Conservation (phyloP, 805 yeast genomes). For the Cyberlindnera mycetangii region DNA sequence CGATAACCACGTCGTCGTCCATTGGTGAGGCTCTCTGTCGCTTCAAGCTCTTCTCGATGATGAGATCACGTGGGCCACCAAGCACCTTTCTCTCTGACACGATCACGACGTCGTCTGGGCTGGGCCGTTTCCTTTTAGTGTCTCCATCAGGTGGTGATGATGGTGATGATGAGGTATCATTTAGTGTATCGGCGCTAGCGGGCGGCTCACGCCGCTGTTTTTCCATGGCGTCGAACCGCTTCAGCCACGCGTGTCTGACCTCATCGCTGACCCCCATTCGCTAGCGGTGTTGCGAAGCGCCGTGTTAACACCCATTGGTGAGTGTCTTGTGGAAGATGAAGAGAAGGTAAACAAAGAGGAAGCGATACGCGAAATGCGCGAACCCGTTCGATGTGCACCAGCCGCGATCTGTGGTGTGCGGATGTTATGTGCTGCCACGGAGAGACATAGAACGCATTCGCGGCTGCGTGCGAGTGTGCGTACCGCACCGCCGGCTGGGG, state of each 20-base stretch:
- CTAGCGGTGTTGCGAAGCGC: background rate
- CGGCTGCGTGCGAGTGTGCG: no score
- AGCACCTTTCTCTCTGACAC: background rate
- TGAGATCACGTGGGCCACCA: background rate
- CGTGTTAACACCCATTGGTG: no score
- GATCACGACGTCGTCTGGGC: background rate
- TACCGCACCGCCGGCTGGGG: background rate
- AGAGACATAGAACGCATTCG: no score
- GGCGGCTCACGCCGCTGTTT: background rate
- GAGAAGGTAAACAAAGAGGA: no score
- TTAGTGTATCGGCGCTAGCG: no score
- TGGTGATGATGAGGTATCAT: no score
- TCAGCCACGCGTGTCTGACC: slow-evolving; percentile 20
- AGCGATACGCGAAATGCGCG: no score
- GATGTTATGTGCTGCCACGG: background rate
- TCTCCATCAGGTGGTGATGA: no score
- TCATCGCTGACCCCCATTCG: slow-evolving; percentile 13
- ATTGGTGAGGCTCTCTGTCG: background rate
- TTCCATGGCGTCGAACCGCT: slow-evolving; percentile 4
- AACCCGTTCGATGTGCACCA: no score
- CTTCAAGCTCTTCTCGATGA: no score
- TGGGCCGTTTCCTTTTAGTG: background rate
- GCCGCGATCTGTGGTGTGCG: background rate
- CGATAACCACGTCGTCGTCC: no score
- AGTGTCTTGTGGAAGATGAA: background rate